Evolutionary conservation across 139 green algal species (phyloP).

Genomic region (Picochlorum sp.): DNA sequence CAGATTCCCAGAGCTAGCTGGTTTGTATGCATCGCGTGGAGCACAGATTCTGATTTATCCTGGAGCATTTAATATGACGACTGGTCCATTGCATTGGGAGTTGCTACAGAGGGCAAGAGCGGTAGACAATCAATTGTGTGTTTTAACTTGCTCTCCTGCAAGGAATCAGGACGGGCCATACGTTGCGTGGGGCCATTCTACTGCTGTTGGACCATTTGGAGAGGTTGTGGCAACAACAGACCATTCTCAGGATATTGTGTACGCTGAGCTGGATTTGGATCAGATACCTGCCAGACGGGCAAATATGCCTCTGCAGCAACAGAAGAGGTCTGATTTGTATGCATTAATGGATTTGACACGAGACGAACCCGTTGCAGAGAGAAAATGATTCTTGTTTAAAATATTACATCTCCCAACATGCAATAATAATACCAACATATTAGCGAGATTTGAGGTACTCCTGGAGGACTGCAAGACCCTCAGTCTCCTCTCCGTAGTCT

Average conservation of each 20-base stretch:
- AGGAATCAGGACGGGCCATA: conserved; percentile 36
- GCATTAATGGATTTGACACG: conserved; percentile 48
- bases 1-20: conserved; percentile 89
- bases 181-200: conserved; percentile 72
- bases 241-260: conserved; percentile 43
- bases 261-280: conserved; percentile 59
- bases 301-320: conserved; percentile 70
- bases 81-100: conserved; percentile 91
- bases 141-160: conserved; percentile 83
- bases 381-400: neutral
- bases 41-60: conserved; percentile 85
- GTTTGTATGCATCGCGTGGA: conserved; percentile 69
- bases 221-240: conserved; percentile 65
- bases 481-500: conserved; percentile 97
- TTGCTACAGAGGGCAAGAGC: conserved; percentile 79
- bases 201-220: conserved; percentile 68
- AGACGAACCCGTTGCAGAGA: neutral
- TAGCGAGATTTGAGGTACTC: conserved; percentile 84
- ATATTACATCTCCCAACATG: neutral
- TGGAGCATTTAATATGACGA: conserved; percentile 41
- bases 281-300: conserved; percentile 39
- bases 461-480: conserved; percentile 85
- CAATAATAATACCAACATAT: conserved; percentile 1
- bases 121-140: conserved; percentile 92
- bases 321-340: conserved; percentile 80